phyloP scores from a whole-genome alignment of 163 green algal genomes.

The Chlorella variabilis region DNA sequence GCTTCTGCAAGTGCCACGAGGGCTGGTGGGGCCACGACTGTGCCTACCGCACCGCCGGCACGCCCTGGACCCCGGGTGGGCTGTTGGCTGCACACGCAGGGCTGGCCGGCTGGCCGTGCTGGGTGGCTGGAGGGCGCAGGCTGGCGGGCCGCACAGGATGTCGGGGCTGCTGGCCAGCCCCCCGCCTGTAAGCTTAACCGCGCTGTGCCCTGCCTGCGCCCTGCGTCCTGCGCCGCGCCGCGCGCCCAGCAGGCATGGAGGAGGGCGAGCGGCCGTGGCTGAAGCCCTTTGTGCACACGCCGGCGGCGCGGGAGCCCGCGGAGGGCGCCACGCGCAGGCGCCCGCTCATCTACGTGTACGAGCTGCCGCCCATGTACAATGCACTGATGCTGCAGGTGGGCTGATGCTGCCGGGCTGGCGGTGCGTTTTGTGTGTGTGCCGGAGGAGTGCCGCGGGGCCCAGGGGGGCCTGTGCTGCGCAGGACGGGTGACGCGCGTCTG shows the following conservation, averaged over 20 bases:
- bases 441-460: no score
- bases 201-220: no score
- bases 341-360: conserved; percentile 76
- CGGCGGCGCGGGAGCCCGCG: conserved; percentile 14
- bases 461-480: no score
- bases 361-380: conserved; percentile 67
- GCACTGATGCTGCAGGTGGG: conserved; percentile 56
- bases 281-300: conserved; percentile 14
- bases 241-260: not conserved
- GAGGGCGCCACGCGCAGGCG: conserved; percentile 33
- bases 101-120: no score
- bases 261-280: conserved; percentile 16
- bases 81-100: no score
- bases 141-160: no score
- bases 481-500: no score
- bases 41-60: conserved; percentile 22
- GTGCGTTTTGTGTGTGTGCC: no score
- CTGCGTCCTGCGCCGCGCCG: no score
- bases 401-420: no score
- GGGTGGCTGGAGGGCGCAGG: no score
- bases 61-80: conserved; percentile 1
- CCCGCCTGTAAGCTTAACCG: not conserved
- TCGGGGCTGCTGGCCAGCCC: no score
- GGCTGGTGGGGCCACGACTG: conserved; percentile 66
- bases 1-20: conserved; percentile 74